Conservation (phyloP, 139 green algal species). For the Pseudopediastrum boryanum region DNA sequence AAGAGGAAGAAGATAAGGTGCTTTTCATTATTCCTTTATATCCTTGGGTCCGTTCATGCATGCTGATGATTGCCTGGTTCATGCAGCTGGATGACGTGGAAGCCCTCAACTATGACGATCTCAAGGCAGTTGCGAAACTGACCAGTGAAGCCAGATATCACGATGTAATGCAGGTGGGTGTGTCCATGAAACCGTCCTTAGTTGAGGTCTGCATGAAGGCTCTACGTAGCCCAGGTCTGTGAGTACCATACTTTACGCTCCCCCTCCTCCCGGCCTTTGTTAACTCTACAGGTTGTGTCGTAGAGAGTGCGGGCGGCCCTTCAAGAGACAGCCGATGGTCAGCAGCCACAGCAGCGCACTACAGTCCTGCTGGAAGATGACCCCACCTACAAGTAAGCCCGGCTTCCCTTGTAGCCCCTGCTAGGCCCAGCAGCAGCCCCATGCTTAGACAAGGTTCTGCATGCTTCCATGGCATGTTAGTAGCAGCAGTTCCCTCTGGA, state of each 20-base stretch:
- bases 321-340: conserved; percentile 15
- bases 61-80: background rate
- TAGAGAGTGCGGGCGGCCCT: conserved; percentile 48
- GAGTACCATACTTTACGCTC: too few relatives aligned
- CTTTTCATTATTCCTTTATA: background rate
- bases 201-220: too few relatives aligned
- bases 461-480: background rate
- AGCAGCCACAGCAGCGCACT: conserved; percentile 2
- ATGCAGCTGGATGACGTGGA: conserved; percentile 67
- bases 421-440: too few relatives aligned
- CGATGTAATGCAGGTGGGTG: conserved; percentile 56
- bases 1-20: conserved; percentile 38
- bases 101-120: conserved; percentile 76
- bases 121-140: conserved; percentile 77
- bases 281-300: too few relatives aligned
- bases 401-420: background rate
- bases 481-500: background rate
- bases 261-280: too few relatives aligned
- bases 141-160: conserved; percentile 42
- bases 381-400: conserved; percentile 77
- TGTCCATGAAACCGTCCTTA: background rate
- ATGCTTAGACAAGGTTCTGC: background rate
- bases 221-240: too few relatives aligned
- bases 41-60: background rate
- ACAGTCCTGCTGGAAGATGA: conserved; percentile 67